Base-by-base conservation (phyloP, 495 filamentous ascomycete species). In the Hypoxylon rickii region DNA sequence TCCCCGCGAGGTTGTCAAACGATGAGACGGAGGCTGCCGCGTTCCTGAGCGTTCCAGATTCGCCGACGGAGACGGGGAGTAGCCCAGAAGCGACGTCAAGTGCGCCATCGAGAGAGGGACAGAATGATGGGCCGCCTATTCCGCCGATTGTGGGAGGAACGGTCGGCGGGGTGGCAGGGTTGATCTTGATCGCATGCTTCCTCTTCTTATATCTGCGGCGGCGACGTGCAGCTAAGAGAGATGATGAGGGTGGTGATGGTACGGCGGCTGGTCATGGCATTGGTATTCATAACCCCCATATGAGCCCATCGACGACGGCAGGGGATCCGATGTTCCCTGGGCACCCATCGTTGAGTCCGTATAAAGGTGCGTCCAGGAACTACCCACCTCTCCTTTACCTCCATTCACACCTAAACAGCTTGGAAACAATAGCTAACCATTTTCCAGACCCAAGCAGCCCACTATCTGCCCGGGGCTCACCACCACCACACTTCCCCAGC, bases 141-240 rank as follows among this genome's bases (percentile, higher is more conserved):
- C 33, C 29, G 2, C 43, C 21, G 4, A 58, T 58, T 10, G 40
- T 63, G 8, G 60, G 53, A 1, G 54, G 53, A 0, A 24, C 51
- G n/a, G 37, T 63, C 7, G 54, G 48, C 4, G 54, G 48, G n/a
- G 13, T 51, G 1, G 22, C 39, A 7, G 22, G 12, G 2, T 15
- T 58, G 15, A 13, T 42, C 7, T 16, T 63, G 8, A 22, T 63
- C 22, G 37, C 13, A 1, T 52, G 51, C 7, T 34, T 55, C 13
- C 3, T 44, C 8, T 51, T 50, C 29, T 32, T 29, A 3, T 54
- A 44, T 26, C 15, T 49, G 18, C 21, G 44, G 17, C 21, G 60
- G 22, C 38, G 44, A 6, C 7, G 2, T 5, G 44, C 44, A 0
- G 21, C 34, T n/a, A n/a, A n/a, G 3, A 34, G 33, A n/a, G 33